These are phyloP conservation scores for Eimeria mitis DNA, from an alignment of 169 alveolate species.

Conservation along the genomic window DNA sequence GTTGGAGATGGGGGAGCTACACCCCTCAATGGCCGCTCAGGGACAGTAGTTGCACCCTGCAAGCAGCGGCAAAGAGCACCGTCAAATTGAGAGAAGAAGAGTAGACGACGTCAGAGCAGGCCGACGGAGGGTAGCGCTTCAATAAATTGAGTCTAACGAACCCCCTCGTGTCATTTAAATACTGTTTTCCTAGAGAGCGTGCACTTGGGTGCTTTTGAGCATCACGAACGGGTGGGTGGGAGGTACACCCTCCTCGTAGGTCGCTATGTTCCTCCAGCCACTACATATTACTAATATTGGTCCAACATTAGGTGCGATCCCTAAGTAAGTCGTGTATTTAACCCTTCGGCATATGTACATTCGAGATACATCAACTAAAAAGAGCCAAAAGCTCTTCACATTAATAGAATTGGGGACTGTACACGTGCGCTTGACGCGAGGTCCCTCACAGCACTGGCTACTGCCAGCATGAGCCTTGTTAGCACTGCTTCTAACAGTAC, in stretches of 20 bases:
- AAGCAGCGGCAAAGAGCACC: constrained; percentile 77
- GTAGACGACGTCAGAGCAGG: constrained; percentile 55
- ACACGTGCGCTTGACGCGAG: constrained; percentile 23
- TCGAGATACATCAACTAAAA: constrained; percentile 17
- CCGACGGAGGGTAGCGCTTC: constrained; percentile 48
- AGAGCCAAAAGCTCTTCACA: not conserved
- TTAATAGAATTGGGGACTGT: constrained; percentile 17
- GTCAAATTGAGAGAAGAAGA: constrained; percentile 61
- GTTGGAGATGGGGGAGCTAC: constrained; percentile 31
- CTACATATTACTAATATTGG: constrained; percentile 21
- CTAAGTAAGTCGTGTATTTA: constrained; percentile 10
- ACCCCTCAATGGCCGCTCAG: constrained; percentile 30
- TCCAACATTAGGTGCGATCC: constrained; percentile 31
- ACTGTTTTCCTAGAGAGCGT: constrained; percentile 21
- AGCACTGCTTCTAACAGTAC: constrained; percentile 8
- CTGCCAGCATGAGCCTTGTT: constrained; percentile 28
- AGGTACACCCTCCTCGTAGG: constrained; percentile 77
- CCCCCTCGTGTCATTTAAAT: constrained; percentile 72
- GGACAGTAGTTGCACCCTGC: constrained; percentile 75
- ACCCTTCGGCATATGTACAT: not conserved
- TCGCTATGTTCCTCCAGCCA: constrained; percentile 55
- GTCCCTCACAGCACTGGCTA: constrained; percentile 21
- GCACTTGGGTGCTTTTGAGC: constrained; percentile 66
- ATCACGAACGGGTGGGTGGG: constrained; percentile 74
- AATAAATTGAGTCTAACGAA: constrained; percentile 53